Evolutionary conservation across 495 filamentous ascomycete genomes (phyloP), one percentile per base, ranked within the genome.

Genomic region (Parmelia sp.): DNA sequence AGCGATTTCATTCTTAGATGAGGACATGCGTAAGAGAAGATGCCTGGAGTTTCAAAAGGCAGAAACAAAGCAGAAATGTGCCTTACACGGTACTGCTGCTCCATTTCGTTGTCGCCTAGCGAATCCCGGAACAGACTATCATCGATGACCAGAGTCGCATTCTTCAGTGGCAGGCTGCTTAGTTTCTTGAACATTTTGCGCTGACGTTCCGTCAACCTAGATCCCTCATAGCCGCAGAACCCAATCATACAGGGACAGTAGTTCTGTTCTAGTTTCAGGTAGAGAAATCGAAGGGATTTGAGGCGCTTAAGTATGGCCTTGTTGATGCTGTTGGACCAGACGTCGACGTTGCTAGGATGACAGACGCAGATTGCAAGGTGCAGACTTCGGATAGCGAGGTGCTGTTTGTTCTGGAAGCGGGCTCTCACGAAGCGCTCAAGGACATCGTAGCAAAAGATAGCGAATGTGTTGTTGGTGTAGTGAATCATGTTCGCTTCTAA

Each of bases 381-480:
- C 1, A 60, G 39, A 11, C 37, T 60, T 45, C 36, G 58, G 35
- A n/a, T 29, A 11, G 36, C 14, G 31, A 45, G 36, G 27, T 40
- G 4, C 15, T 60, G 37, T 4, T 44, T 39, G 39, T 40, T 60
- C 39, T 33, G 29, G 31, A 33, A 33, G 51, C 51, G 36, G 25
- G 15, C 39, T 21, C 29, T 12, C 5, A n/a, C 19, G 39, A 60
- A 60, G 27, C 58, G 35, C 37, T 31, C n/a, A 1, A 60, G 58
- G 4, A 36, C 7, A 11, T 44, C 39, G 19, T 21, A 21, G 58
- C 42, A 42, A 10, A 17, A 25, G 44, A 63, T 17, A 31, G n/a
- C 33, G 49, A 63, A 63, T 8, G 39, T 37, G 61, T 63, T 63
- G 35, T 14, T 42, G 0, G 7, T n/a, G 21, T 39, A 56, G 21